Evolutionary conservation across 176 grass and related monocot species (phyloP), one percentile per base, ranked within the genome.

Genomic region (Cenchrus americanus): DNA sequence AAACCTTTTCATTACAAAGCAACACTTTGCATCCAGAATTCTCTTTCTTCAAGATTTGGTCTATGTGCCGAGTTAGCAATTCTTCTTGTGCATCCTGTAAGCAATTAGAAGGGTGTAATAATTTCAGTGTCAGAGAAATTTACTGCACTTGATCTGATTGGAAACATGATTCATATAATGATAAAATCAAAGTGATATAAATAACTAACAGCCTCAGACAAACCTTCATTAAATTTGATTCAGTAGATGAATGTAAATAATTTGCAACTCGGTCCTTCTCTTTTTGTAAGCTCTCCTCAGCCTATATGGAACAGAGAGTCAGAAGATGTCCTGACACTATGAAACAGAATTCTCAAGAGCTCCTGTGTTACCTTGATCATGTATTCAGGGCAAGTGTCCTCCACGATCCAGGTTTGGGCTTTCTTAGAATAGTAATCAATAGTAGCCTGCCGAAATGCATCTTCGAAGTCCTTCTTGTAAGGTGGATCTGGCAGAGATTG

Each of bases 1-100:
- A 69, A 74, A 97, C 89, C 85, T 97, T 94, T 52, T 91, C 91
- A 84, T 94, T 79, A 44, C 67, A 81, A 79, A 94, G 94, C 59
- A 97, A 83, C 18, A 85, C 94, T 81, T 86, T 81, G 76, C 87
- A 94, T 70, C 91, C 89, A 43, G 87, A 97, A 42, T 92, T 90
- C 53, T 92, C 91, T 34, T 97, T 97, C 37, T 88, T 86, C 26
- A 94, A 79, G 75, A 97, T 88, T 84, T 92, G 79, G 14, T 79
- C 90, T 30, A 80, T 72, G 27, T 74, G 84, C 59, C 49, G 73
- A 75, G 60, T 62, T 49, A 93, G 66, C 80, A 93, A 83, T 63
- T 97, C 91, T 40, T 74, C 79, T 86, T 88, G 82, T 49, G 82
- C 89, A 82, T 53, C 89, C 91, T 94, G 87, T 70, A 79, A 86